Base-by-base conservation (phyloP, 1,284 basidiomycete species). In the Malassezia pachydermatis region DNA sequence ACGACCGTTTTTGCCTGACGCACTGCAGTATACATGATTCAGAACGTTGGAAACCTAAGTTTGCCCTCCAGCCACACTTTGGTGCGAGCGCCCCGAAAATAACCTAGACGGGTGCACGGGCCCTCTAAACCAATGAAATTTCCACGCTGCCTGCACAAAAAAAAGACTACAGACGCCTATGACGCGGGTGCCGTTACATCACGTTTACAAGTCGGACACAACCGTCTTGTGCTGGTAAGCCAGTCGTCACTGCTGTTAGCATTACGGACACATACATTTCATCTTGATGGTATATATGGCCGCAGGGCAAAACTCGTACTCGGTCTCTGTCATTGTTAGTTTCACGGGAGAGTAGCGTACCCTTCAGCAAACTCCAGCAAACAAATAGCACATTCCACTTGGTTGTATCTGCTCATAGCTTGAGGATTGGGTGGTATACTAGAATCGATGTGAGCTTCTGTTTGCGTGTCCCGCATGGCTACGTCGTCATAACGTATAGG, bases 181-280 rank as follows among this genome's bases (percentile, higher is more conserved):
- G n/a, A n/a, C n/a, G n/a, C n/a, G 14, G 36, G 22, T 14, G 28
- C 58, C 0, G 60, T 65, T 22, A 67, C 60, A 29, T 71, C 69
- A 13, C 64, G 54, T 54, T 70, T 70, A 47, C 69, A 71, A n/a
- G 67, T 69, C 3, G 69, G 69, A 43, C 69, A 71, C 11, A 70
- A 43, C 41, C 67, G 68, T 45, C 64, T 61, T 28, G 63, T 55
- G n/a, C 57, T 44, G 11, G 60, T 54, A 16, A 71, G 54, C 69
- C 69, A 71, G 16, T 62, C 59, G 45, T 71, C 69, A n/a, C 69
- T 61, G 29, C 2, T 1, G 42, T 44, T 5, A 45, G 48, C 19
- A n/a, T 3, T 16, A 16, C 25, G 13, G 7, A 25, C 5, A 50
- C 48, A 23, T 25, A 50, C 43, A 52, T 36, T 48, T 64, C 67